phyloP scores from a whole-genome alignment of 2,329 filamentous ascomycete genomes.

The Bipolaris cookei region DNA sequence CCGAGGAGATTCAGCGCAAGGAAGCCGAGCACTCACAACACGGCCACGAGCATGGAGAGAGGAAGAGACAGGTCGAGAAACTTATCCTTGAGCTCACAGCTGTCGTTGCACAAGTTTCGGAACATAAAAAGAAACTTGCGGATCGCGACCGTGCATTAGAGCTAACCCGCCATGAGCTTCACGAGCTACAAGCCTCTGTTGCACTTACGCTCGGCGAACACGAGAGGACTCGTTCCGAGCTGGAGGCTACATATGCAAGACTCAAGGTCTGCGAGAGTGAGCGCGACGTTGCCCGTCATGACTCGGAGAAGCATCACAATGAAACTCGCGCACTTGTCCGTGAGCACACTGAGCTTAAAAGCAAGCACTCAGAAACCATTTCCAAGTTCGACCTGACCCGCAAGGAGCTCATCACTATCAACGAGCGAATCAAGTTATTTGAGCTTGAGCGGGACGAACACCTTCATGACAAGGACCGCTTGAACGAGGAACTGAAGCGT shows the following conservation, averaged over 20 bases:
- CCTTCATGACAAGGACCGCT: slow-evolving; percentile 32
- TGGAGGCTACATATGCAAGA: slow-evolving; percentile 24
- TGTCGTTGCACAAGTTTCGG: slow-evolving; percentile 26
- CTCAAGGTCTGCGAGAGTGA: slow-evolving; percentile 29
- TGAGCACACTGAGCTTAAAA: slow-evolving; percentile 36
- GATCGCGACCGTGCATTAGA: slow-evolving; percentile 31
- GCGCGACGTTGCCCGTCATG: slow-evolving; percentile 27
- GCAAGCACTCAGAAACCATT: slow-evolving; percentile 25
- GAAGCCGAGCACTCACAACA: slow-evolving; percentile 31
- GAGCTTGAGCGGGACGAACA: slow-evolving; percentile 33
- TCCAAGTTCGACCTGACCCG: slow-evolving; percentile 31
- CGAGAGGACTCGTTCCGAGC: slow-evolving; percentile 27
- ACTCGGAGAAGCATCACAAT: slow-evolving; percentile 31
- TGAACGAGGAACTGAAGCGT: slow-evolving; percentile 34
- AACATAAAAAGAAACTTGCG: slow-evolving; percentile 33
- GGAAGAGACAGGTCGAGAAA: slow-evolving; percentile 32
- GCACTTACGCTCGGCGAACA: slow-evolving; percentile 19
- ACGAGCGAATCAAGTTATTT: slow-evolving; percentile 31
- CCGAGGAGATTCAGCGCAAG: slow-evolving; percentile 32
- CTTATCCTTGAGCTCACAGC: slow-evolving; percentile 31
- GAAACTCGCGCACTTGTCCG: slow-evolving; percentile 30
- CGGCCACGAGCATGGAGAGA: slow-evolving; percentile 28
- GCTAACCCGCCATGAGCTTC: slow-evolving; percentile 24
- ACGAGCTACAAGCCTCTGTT: slow-evolving; percentile 19
- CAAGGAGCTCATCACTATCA: slow-evolving; percentile 29